Conservation (phyloP, 257 asterid genomes). For the Capsicum pubescens region DNA sequence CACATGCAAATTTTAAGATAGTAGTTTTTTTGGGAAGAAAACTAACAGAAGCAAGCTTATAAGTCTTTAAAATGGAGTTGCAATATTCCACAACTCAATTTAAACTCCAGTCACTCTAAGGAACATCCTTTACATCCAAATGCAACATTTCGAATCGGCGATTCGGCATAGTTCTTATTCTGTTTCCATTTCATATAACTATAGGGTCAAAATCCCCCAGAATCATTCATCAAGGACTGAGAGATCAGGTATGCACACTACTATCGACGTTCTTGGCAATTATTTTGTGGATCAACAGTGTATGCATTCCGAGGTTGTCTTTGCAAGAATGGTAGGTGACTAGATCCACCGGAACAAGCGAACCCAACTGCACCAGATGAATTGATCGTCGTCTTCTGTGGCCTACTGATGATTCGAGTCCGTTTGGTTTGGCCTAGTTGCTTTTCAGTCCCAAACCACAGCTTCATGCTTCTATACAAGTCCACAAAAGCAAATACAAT, state of each 20-base stretch:
- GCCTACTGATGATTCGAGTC: background rate
- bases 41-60: background rate
- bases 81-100: background rate
- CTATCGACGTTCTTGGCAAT: background rate
- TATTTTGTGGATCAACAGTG: background rate
- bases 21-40: background rate
- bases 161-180: background rate
- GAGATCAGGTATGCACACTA: background rate
- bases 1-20: no score
- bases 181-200: background rate
- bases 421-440: background rate
- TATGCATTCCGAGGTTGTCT: background rate
- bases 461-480: conserved; percentile 19
- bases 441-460: background rate
- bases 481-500: background rate
- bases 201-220: background rate
- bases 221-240: conserved; percentile 2
- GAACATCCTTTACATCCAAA: background rate
- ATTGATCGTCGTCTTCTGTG: background rate
- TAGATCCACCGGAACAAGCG: background rate
- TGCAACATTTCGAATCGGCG: background rate
- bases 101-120: background rate
- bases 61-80: no score
- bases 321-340: background rate
- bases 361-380: background rate